Conservation (phyloP, 2,329 filamentous ascomycete species). For the Endoconidiophora polonica region DNA sequence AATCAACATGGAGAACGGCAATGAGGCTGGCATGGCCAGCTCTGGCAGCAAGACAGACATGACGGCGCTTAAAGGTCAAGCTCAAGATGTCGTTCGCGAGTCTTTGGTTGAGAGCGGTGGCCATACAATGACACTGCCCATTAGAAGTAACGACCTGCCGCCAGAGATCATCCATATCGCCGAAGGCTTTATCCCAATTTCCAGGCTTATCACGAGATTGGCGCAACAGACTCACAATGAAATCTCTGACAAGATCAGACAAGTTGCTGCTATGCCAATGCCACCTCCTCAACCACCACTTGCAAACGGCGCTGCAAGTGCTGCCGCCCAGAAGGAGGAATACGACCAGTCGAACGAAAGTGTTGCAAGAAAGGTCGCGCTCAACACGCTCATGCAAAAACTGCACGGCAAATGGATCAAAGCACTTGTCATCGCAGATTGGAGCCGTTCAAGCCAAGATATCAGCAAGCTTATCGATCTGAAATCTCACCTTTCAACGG, state of each 20-base stretch:
- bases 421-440: conserved; percentile 74
- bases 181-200: conserved; percentile 59
- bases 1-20: conserved; percentile 39
- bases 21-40: conserved; percentile 1
- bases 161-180: conserved; percentile 55
- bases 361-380: conserved; percentile 53
- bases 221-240: conserved; percentile 72
- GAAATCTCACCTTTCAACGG: conserved; percentile 52
- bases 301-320: conserved; percentile 32
- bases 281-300: conserved; percentile 21
- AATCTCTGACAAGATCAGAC: conserved; percentile 51
- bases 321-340: conserved; percentile 14
- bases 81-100: conserved; percentile 5
- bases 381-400: conserved; percentile 64
- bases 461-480: conserved; percentile 83
- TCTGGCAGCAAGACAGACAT: conserved; percentile 23
- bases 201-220: conserved; percentile 57
- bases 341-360: conserved; percentile 46
- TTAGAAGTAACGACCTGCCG: conserved; percentile 39
- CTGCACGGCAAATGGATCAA: conserved; percentile 85
- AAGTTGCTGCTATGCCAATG: conserved; percentile 52
- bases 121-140: conserved; percentile 4
- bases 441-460: conserved; percentile 63
- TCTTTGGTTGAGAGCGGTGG: not conserved
- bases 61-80: conserved; percentile 21